These are phyloP conservation scores for Syncephalastrum monosporum DNA, from an alignment of 371 early-diverging fungal genomes.

Conservation along the genomic window DNA sequence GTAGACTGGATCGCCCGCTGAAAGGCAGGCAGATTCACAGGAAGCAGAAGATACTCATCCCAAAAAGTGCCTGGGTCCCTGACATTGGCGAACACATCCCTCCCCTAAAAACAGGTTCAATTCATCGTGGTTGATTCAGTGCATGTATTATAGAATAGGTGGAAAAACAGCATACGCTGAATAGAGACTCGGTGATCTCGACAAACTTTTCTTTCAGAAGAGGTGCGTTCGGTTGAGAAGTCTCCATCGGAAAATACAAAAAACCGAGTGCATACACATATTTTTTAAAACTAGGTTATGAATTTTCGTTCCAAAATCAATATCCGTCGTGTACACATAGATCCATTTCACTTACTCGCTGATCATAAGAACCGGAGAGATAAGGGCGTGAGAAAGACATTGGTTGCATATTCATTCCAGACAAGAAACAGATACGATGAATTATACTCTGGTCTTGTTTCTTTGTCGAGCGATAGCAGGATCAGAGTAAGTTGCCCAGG, in stretches of 20 bases:
- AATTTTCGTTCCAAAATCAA: too few species aligned
- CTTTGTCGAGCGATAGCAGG: too few species aligned
- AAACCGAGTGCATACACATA: not conserved
- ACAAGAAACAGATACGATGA: too few species aligned
- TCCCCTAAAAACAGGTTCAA: slow-evolving; percentile 21
- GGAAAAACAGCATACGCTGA: slow-evolving; percentile 37
- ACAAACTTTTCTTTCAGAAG: slow-evolving; percentile 57
- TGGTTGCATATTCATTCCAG: too few species aligned
- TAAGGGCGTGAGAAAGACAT: too few species aligned
- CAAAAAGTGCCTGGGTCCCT: slow-evolving; percentile 44
- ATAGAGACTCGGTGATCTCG: slow-evolving; percentile 45
- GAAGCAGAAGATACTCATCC: slow-evolving; percentile 46
- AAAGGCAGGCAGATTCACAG: slow-evolving; percentile 44
- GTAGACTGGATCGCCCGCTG: slow-evolving; percentile 29
- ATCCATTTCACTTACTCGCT: too few species aligned
- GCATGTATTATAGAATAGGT: too few species aligned
- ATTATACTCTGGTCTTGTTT: too few species aligned
- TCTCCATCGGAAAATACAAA: slow-evolving; percentile 1
- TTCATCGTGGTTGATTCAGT: not conserved
- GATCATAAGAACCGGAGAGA: too few species aligned
- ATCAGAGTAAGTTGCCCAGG: too few species aligned
- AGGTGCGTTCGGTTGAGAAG: slow-evolving; percentile 10
- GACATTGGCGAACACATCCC: slow-evolving; percentile 20
- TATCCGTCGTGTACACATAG: too few species aligned
- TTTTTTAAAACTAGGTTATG: too few species aligned